Evolutionary conservation across 345 rosid genomes (phyloP).

Genomic region (Microthlaspi erraticum): DNA sequence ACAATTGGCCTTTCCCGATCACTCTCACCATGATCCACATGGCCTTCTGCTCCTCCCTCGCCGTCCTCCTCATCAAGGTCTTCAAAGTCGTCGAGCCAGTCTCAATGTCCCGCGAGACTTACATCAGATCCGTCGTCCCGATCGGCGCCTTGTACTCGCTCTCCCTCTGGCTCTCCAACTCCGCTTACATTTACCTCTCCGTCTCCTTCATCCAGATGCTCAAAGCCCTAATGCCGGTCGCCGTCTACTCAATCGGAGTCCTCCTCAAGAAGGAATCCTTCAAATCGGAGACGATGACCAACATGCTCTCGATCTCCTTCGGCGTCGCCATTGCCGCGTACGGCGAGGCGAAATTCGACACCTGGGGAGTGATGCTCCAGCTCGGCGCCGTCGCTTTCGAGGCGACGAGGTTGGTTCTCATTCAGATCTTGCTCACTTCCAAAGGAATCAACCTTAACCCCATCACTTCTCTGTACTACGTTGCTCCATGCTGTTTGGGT

Average conservation of each 20-base stretch:
- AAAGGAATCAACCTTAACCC: constrained; percentile 88
- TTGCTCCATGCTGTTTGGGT: constrained; percentile 86
- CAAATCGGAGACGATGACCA: constrained; percentile 75
- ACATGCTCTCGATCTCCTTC: constrained; percentile 92
- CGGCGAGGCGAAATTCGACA: constrained; percentile 90
- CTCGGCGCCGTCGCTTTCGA: constrained; percentile 93
- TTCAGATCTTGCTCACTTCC: constrained; percentile 88
- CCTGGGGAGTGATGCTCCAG: constrained; percentile 88
- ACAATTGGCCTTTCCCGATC: constrained; percentile 96
- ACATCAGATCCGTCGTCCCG: constrained; percentile 85
- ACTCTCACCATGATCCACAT: constrained; percentile 99
- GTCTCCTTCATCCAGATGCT: constrained; percentile 98
- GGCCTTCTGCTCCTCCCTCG: constrained; percentile 90
- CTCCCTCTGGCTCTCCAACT: constrained; percentile 92
- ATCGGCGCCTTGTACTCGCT: constrained; percentile 92
- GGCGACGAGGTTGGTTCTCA: constrained; percentile 88
- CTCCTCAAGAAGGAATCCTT: constrained; percentile 66
- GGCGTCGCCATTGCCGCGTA: constrained; percentile 93
- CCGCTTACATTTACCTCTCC: constrained; percentile 96
- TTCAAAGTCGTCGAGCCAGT: constrained; percentile 93
- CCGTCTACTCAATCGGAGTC: constrained; percentile 94
- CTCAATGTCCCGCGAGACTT: constrained; percentile 78
- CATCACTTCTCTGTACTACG: constrained; percentile 79
- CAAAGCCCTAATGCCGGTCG: constrained; percentile 95
- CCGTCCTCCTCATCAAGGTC: constrained; percentile 84